Percentiles rank a stretch among this genome's conserved stretches.
Conservation (phyloP, 176 grass and related monocot genomes). For the Avena eriantha region DNA sequence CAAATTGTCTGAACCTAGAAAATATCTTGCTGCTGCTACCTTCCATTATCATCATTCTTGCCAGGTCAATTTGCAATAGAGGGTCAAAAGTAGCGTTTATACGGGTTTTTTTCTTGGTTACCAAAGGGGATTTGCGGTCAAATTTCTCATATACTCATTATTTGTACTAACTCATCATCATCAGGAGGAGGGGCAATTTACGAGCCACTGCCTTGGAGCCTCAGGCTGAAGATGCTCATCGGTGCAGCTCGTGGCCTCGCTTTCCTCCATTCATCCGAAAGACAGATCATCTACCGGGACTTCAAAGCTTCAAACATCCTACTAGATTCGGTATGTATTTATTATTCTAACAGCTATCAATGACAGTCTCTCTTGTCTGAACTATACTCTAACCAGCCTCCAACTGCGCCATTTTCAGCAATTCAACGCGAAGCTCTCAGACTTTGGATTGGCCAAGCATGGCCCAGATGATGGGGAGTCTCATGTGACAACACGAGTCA, state of each 20-base stretch:
- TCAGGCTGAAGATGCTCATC: slow-evolving; percentile 88
- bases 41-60: slow-evolving; percentile 42
- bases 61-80: slow-evolving; percentile 4
- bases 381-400: not conserved
- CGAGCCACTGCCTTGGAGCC: slow-evolving; percentile 77
- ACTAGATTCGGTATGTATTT: slow-evolving; percentile 67
- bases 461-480: slow-evolving; percentile 75
- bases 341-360: not conserved
- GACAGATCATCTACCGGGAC: slow-evolving; percentile 87
- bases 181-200: slow-evolving; percentile 59
- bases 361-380: not conserved
- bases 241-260: slow-evolving; percentile 91
- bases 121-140: slow-evolving; percentile 10
- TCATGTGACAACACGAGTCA: slow-evolving; percentile 89
- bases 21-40: slow-evolving; percentile 42
- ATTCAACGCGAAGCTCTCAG: slow-evolving; percentile 83
- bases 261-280: slow-evolving; percentile 86
- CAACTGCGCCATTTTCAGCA: slow-evolving; percentile 51
- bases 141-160: slow-evolving; percentile 19
- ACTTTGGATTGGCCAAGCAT: slow-evolving; percentile 90
- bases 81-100: slow-evolving; percentile 16
- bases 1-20: slow-evolving; percentile 42
- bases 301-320: slow-evolving; percentile 94
- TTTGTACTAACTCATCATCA: slow-evolving; percentile 1
- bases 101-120: not conserved